These are phyloP conservation scores for Arabidopsis lyrata DNA, from an alignment of 441 rosid genomes.

Conservation along the genomic window DNA sequence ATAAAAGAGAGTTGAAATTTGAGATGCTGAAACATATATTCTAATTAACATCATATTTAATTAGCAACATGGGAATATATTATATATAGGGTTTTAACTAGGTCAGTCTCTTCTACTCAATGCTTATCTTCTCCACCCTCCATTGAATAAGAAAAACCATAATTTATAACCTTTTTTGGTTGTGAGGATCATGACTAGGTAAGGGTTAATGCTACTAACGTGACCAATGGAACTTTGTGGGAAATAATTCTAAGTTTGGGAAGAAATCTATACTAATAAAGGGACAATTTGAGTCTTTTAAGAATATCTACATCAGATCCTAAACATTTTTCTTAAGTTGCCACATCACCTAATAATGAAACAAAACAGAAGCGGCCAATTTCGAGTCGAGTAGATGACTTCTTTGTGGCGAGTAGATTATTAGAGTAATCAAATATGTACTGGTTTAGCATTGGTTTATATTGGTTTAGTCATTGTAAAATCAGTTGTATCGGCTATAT, in stretches of 20 bases:
- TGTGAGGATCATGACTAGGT: neutral
- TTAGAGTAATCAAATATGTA: too few species aligned
- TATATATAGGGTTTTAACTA: neutral
- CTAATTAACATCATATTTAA: neutral
- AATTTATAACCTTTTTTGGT: neutral
- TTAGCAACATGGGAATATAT: neutral
- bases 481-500: too few species aligned
- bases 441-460: too few species aligned
- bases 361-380: too few species aligned
- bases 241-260: neutral
- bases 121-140: neutral
- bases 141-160: neutral
- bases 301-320: too few species aligned
- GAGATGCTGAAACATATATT: neutral
- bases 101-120: constrained; percentile 1
- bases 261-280: too few species aligned
- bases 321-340: too few species aligned
- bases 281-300: too few species aligned
- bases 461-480: too few species aligned
- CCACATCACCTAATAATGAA: too few species aligned
- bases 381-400: too few species aligned
- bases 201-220: neutral
- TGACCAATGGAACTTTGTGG: neutral
- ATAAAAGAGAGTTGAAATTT: constrained; percentile 1
- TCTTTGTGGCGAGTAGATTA: too few species aligned